Evolutionary conservation across 768 basidiomycete genomes (phyloP).

Genomic region (Tylopilus rubrobrunneus): DNA sequence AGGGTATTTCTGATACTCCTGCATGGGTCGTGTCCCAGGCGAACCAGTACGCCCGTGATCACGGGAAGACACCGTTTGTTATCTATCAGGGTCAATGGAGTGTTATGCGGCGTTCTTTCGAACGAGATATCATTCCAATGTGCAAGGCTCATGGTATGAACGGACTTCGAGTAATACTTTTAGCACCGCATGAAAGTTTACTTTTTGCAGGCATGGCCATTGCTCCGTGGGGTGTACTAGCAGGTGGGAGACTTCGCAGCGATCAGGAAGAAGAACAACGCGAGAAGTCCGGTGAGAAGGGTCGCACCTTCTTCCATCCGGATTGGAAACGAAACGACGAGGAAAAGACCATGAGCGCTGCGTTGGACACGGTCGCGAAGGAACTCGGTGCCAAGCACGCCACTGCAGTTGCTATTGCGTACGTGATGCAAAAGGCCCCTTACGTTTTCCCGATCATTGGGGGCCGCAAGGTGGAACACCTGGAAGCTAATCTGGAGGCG

Average conservation of each 20-base stretch:
- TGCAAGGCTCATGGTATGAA: conserved; percentile 21
- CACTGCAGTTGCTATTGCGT: conserved; percentile 39
- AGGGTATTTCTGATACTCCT: conserved; percentile 37
- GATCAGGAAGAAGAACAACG: conserved; percentile 31
- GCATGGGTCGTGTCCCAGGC: conserved; percentile 40
- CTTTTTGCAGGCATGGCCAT: conserved; percentile 28
- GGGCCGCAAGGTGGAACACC: conserved; percentile 42
- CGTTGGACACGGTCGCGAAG: conserved; percentile 37
- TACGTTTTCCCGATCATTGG: conserved; percentile 43
- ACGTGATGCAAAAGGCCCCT: conserved; percentile 43
- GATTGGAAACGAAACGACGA: conserved; percentile 34
- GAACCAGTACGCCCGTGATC: conserved; percentile 39
- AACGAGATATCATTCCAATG: conserved; percentile 42
- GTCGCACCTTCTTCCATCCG: background rate
- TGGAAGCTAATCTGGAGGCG: conserved; percentile 40
- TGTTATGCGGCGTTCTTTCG: conserved; percentile 36
- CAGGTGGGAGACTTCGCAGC: conserved; percentile 31
- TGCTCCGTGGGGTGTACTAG: conserved; percentile 37
- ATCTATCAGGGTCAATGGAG: conserved; percentile 41
- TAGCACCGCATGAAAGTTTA: too few relatives aligned
- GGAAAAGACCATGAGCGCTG: conserved; percentile 33
- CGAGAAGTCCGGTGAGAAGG: conserved; percentile 15
- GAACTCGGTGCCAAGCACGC: conserved; percentile 36
- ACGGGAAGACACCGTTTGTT: conserved; percentile 43
- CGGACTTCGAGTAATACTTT: background rate